Conservation (phyloP, 352 stramenopile genomes). For the Globisporangium alternatum region DNA sequence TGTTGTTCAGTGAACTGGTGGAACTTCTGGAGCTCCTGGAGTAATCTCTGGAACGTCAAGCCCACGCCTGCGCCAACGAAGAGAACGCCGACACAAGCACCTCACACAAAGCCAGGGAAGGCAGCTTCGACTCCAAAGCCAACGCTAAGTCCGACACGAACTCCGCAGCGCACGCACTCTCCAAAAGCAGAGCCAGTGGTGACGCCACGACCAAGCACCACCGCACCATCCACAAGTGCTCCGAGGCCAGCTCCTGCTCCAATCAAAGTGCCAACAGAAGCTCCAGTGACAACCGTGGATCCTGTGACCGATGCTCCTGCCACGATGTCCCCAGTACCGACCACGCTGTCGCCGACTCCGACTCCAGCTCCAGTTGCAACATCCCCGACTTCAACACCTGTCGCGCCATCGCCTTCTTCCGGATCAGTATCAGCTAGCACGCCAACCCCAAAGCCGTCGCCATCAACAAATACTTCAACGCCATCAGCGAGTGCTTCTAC, state of each 20-base stretch:
- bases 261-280: not conserved
- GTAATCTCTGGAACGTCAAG: not conserved
- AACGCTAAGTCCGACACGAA: not conserved
- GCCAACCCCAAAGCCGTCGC: not conserved
- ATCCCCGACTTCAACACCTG: not conserved
- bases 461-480: not conserved
- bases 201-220: not conserved
- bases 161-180: not conserved
- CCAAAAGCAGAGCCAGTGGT: not conserved
- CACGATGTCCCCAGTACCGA: not conserved
- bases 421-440: not conserved
- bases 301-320: not conserved
- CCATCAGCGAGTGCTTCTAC: not conserved
- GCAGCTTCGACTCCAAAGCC: not conserved
- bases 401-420: not conserved
- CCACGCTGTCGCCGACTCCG: not conserved
- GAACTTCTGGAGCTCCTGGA: slow-evolving; percentile 9
- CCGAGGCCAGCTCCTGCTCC: not conserved
- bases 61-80: not conserved
- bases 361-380: not conserved
- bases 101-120: not conserved
- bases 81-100: not conserved
- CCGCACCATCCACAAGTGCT: not conserved
- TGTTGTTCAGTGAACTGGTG: slow-evolving; percentile 3
- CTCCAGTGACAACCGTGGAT: not conserved